Conservation (phyloP, 495 filamentous ascomycete species). For the Neohortaea acidophila region DNA sequence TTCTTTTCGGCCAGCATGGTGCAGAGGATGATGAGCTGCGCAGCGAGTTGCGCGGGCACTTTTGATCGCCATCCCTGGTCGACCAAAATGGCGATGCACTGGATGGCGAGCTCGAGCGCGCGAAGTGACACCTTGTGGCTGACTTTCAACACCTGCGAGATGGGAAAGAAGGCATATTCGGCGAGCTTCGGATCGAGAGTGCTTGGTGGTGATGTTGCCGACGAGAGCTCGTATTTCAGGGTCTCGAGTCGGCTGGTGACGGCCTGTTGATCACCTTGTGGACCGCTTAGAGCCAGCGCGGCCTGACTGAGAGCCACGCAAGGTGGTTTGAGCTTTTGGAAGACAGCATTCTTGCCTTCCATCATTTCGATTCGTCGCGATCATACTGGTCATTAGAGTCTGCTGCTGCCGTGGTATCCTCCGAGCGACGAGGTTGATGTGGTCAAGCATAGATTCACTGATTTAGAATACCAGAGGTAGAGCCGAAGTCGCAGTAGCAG, state of each 20-base stretch:
- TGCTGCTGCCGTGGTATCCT: too few relatives aligned
- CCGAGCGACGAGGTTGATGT: too few relatives aligned
- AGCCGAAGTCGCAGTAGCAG: too few relatives aligned
- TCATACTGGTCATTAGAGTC: too few relatives aligned
- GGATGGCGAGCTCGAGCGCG: slow-evolving; percentile 58
- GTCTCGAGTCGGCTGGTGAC: slow-evolving; percentile 37
- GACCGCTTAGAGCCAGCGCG: slow-evolving; percentile 43
- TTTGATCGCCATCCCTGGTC: slow-evolving; percentile 58
- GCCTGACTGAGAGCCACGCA: slow-evolving; percentile 68
- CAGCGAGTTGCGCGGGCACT: slow-evolving; percentile 52
- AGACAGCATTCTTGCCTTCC: slow-evolving; percentile 7
- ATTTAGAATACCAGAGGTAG: too few relatives aligned
- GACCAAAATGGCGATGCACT: slow-evolving; percentile 57
- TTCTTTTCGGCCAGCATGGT: slow-evolving; percentile 65
- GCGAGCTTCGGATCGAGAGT: slow-evolving; percentile 66
- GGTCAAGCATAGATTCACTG: too few relatives aligned
- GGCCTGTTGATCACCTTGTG: slow-evolving; percentile 36
- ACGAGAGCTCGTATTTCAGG: neutral
- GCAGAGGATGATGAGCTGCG: slow-evolving; percentile 72
- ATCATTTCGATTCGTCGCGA: too few relatives aligned
- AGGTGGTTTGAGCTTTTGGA: slow-evolving; percentile 48
- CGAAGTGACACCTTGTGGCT: slow-evolving; percentile 55
- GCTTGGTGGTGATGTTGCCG: slow-evolving; percentile 25
- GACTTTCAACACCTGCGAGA: slow-evolving; percentile 71
- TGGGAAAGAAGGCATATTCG: slow-evolving; percentile 87